Conservation (phyloP, 1,284 basidiomycete species). For the Bjerkandera adusta region DNA sequence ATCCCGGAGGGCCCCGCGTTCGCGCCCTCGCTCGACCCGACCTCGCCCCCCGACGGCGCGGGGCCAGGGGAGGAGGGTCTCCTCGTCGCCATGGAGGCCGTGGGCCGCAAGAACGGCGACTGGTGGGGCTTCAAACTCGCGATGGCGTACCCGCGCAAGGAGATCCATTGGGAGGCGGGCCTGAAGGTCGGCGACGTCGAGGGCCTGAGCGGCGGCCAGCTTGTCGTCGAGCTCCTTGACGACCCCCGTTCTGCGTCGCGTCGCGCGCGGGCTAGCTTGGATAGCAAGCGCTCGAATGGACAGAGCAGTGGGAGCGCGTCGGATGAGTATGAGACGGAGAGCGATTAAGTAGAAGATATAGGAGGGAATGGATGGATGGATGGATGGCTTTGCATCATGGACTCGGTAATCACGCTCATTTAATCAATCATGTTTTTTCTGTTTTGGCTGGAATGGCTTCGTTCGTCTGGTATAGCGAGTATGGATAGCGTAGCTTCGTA, state of each 20-base stretch:
- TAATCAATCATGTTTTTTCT: too few species aligned
- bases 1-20: slow-evolving; percentile 31
- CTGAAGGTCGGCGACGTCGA: slow-evolving; percentile 47
- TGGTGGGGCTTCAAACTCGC: slow-evolving; percentile 78
- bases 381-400: too few species aligned
- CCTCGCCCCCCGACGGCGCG: slow-evolving; percentile 34
- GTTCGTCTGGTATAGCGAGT: too few species aligned
- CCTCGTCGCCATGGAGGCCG: slow-evolving; percentile 37
- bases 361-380: too few species aligned
- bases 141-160: slow-evolving; percentile 66
- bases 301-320: slow-evolving; percentile 30
- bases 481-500: too few species aligned
- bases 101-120: slow-evolving; percentile 31
- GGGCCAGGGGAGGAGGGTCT: slow-evolving; percentile 36
- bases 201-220: slow-evolving; percentile 61
- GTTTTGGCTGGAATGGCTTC: too few species aligned
- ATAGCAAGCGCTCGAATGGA: slow-evolving; percentile 5
- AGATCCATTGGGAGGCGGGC: slow-evolving; percentile 52
- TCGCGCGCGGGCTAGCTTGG: slow-evolving; percentile 22
- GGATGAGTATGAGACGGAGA: slow-evolving; percentile 61
- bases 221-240: slow-evolving; percentile 64
- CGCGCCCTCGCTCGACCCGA: slow-evolving; percentile 41
- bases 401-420: background rate
- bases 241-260: slow-evolving; percentile 17
- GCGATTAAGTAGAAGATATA: slow-evolving; percentile 33